phyloP scores from a whole-genome alignment of 2,329 filamentous ascomycete species.

The Nigrograna mackinnonii region DNA sequence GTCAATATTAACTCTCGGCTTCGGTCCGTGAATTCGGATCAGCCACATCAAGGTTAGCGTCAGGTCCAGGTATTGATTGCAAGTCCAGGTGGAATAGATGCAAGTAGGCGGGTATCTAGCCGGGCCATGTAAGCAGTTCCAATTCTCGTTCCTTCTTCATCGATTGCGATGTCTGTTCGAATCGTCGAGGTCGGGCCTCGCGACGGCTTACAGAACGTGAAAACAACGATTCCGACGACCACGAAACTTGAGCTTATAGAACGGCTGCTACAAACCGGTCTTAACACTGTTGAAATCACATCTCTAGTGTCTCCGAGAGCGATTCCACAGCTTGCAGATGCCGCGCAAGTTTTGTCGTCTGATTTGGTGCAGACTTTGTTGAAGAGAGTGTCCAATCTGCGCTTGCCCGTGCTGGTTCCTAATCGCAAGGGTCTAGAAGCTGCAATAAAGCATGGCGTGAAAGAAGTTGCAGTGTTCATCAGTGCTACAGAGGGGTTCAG shows the following conservation, averaged over 20 bases:
- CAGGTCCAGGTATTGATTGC: too few species aligned
- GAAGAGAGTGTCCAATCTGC: neutral
- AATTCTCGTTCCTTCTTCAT: too few species aligned
- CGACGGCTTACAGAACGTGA: conserved; percentile 59
- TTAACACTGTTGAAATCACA: conserved; percentile 56
- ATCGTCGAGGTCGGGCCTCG: conserved; percentile 59
- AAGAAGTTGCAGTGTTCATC: conserved; percentile 47
- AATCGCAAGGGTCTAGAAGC: conserved; percentile 57
- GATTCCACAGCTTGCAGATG: conserved; percentile 51
- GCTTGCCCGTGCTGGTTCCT: conserved; percentile 43
- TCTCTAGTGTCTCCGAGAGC: conserved; percentile 59
- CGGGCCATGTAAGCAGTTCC: too few species aligned
- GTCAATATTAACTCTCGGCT: too few species aligned
- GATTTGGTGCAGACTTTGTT: conserved; percentile 4
- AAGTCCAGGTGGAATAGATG: too few species aligned
- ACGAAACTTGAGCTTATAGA: conserved; percentile 55
- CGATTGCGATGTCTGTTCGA: too few species aligned
- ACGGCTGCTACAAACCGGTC: conserved; percentile 40
- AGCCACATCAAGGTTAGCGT: too few species aligned
- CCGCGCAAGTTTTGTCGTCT: conserved; percentile 14
- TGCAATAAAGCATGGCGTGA: conserved; percentile 50
- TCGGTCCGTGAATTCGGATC: too few species aligned
- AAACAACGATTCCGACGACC: conserved; percentile 50
- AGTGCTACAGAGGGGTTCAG: conserved; percentile 49
- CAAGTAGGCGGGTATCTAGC: too few species aligned